Conservation (phyloP, 495 filamentous ascomycete genomes). For the Annulohypoxylon maeteangense region DNA sequence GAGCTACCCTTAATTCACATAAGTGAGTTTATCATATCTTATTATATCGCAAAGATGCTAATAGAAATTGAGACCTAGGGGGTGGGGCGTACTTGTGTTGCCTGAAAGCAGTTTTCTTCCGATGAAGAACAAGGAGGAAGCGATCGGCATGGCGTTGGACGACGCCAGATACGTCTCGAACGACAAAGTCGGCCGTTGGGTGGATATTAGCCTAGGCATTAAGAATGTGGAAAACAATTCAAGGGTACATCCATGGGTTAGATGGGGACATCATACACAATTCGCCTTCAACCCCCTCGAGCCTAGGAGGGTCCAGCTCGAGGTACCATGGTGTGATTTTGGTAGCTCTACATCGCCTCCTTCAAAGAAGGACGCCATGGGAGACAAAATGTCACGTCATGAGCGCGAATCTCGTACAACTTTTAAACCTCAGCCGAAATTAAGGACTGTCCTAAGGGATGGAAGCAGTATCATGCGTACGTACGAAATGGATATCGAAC, state of each 20-base stretch:
- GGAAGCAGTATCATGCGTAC: conserved; percentile 65
- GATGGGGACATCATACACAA: conserved; percentile 23
- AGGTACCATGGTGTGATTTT: conserved; percentile 17
- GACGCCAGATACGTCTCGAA: conserved; percentile 30
- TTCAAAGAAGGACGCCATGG: background rate
- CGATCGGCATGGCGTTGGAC: conserved; percentile 45
- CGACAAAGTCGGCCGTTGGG: conserved; percentile 28
- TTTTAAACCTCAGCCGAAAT: background rate
- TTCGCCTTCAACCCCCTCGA: conserved; percentile 28
- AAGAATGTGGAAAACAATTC: conserved; percentile 41
- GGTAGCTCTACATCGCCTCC: background rate
- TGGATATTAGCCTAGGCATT: conserved; percentile 38
- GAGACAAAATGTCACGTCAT: background rate
- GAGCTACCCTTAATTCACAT: background rate
- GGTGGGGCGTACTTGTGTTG: conserved; percentile 62
- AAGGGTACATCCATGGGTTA: conserved; percentile 38
- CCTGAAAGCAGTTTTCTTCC: conserved; percentile 55
- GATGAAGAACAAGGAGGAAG: conserved; percentile 44
- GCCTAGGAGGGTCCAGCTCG: conserved; percentile 1
- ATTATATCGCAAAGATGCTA: conserved; percentile 4
- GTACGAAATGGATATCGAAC: conserved; percentile 66
- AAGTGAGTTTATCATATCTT: conserved; percentile 20
- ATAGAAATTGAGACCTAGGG: conserved; percentile 40
- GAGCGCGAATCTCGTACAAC: background rate
- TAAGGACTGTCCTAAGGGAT: conserved; percentile 11